Conservation (phyloP, 2,329 filamentous ascomycete genomes). For the Fusarium gaditjirri region DNA sequence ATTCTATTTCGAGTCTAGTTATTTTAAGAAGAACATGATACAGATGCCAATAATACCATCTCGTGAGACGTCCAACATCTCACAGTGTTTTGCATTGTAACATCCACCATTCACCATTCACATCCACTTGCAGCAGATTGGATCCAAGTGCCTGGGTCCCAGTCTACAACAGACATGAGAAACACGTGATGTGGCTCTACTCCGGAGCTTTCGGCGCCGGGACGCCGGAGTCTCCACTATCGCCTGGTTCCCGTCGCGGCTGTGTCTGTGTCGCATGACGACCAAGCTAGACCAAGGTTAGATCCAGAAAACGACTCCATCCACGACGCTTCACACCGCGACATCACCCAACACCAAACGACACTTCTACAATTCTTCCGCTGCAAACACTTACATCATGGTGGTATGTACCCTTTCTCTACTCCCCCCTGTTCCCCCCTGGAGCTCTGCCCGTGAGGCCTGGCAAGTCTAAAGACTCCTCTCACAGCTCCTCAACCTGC, state of each 20-base stretch:
- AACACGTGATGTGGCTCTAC: slow-evolving; percentile 35
- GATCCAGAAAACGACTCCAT: slow-evolving; percentile 33
- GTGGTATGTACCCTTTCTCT: slow-evolving; percentile 45
- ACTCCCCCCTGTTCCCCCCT: neutral
- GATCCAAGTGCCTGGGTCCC: slow-evolving; percentile 1
- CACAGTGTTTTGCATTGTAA: neutral
- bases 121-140: slow-evolving; percentile 5
- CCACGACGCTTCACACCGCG: slow-evolving; percentile 30
- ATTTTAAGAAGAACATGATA: slow-evolving; percentile 13
- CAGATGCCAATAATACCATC: slow-evolving; percentile 11
- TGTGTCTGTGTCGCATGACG: slow-evolving; percentile 45
- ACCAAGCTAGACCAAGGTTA: slow-evolving; percentile 27
- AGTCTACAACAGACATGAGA: neutral
- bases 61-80: slow-evolving; percentile 4
- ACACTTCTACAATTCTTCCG: neutral
- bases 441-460: slow-evolving; percentile 40
- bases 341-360: slow-evolving; percentile 8
- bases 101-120: neutral
- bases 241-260: slow-evolving; percentile 26
- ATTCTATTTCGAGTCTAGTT: slow-evolving; percentile 29
- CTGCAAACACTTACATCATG: slow-evolving; percentile 41
- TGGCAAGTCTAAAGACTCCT: slow-evolving; percentile 50
- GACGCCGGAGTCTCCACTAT: slow-evolving; percentile 33
- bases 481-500: slow-evolving; percentile 70
- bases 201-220: slow-evolving; percentile 42